phyloP scores from a whole-genome alignment of 805 yeast genomes.

The Cyberlindnera nakhonratchasimensis region DNA sequence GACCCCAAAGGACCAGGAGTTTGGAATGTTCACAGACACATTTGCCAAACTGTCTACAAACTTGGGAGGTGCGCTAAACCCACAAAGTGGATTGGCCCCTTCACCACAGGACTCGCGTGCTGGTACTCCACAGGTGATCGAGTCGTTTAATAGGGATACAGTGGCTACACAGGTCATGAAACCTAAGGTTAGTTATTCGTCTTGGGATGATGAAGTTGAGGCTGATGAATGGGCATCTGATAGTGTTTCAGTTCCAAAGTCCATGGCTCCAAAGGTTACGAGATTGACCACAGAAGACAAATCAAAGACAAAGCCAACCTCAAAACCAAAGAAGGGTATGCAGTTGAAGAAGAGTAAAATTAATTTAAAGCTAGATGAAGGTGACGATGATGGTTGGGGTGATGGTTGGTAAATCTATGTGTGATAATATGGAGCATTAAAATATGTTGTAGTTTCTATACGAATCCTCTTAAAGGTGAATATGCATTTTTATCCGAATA shows the following conservation, averaged over 20 bases:
- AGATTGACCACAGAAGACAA: constrained; percentile 18
- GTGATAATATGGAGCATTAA: not conserved
- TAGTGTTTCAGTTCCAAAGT: constrained; percentile 5
- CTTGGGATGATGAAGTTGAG: constrained; percentile 15
- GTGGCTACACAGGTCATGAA: not conserved
- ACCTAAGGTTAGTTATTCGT: constrained; percentile 10
- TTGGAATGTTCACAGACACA: constrained; percentile 26
- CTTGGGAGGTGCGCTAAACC: constrained; percentile 24
- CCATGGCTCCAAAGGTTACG: constrained; percentile 24
- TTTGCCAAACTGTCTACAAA: constrained; percentile 21
- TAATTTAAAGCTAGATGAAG: constrained; percentile 31
- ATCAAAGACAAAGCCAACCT: constrained; percentile 2
- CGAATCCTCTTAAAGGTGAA: not conserved
- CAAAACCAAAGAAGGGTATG: constrained; percentile 22
- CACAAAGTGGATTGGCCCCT: constrained; percentile 10
- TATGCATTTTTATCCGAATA: not conserved
- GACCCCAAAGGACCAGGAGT: constrained; percentile 23
- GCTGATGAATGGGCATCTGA: constrained; percentile 25
- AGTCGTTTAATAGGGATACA: constrained; percentile 12
- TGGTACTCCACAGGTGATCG: constrained; percentile 20
- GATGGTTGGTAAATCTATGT: constrained; percentile 43
- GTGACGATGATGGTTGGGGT: constrained; percentile 43
- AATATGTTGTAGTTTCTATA: not conserved
- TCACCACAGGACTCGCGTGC: constrained; percentile 20
- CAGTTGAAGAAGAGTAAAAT: constrained; percentile 31